Base-by-base conservation (phyloP, 169 alveolate species). In the Plasmodium fragile region DNA sequence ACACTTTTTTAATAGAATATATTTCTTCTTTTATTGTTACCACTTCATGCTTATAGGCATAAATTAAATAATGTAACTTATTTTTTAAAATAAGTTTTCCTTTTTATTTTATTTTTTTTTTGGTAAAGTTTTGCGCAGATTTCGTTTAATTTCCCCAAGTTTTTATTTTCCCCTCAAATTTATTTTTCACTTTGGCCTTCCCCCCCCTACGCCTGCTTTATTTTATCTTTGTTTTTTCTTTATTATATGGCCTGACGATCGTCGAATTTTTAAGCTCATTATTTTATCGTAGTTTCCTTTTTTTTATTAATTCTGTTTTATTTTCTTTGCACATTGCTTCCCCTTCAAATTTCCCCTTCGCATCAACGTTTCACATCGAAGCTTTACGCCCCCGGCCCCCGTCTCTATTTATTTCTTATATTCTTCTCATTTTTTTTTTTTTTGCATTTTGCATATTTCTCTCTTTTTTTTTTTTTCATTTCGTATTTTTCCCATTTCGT, bases 81-180 rank as follows among this genome's bases (percentile, higher is more conserved):
- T 36, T 39, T 82, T 53, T 34, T 65, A 65, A 65, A 59, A 65
- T 7, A 59, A 22, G 16, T 1, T 69, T 39, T 34, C 65, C 45
- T 82, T 32, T 81, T 81, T 81, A 16, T 81, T 81, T 78, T 78
- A 43, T 77, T 52, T 34, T 34, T 34, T 34, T 1, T 34, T 34
- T 75, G n/a, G 13, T 41, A 22, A 78, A 4, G 55, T 78, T 78
- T 18, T 41, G 53, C 49, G 69, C 39, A 52, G 11, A 81, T 53
- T 52, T 81, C 80, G 43, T 83, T 83, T 49, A 22, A 70, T 83
- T 72, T 18, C 22, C 53, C 71, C 82, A 70, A 45, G 65, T 49
- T 65, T 36, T 82, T 59, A 18, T 82, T 32, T 34, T 82, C 65
- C 41, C 45, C 22, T 45, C 41, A 34, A 34, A 34, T 82, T 28